Percentiles rank a stretch among this genome's conserved stretches.
Conservation (phyloP, 345 rosid species). For the Pistacia integerrima region DNA sequence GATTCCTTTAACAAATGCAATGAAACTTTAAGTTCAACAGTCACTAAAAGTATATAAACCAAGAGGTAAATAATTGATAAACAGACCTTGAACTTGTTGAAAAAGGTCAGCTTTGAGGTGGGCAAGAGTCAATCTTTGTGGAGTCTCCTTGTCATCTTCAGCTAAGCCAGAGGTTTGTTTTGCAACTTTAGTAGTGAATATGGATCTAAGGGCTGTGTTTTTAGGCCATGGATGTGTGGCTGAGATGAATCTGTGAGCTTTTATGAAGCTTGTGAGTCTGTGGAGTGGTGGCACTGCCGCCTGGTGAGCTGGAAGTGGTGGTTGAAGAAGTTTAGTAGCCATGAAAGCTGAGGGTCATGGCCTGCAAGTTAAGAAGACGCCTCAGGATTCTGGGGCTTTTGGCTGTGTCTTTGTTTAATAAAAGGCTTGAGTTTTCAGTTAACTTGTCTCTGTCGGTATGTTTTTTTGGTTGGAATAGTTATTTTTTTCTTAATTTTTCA, state of each 20-base stretch:
- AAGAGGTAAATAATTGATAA: not conserved
- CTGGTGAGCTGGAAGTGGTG: constrained; percentile 35
- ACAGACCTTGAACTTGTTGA: constrained; percentile 47
- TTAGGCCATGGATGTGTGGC: constrained; percentile 24
- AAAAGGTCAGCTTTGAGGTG: constrained; percentile 57
- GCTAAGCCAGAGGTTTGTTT: constrained; percentile 41
- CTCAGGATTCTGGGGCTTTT: too few species aligned
- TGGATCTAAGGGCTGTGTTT: constrained; percentile 28
- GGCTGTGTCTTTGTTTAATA: too few species aligned
- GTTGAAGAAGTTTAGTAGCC: constrained; percentile 40
- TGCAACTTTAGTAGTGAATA: constrained; percentile 35
- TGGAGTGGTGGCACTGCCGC: constrained; percentile 11
- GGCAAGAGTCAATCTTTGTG: constrained; percentile 19
- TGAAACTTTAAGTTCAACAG: not conserved
- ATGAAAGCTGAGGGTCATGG: constrained; percentile 18
- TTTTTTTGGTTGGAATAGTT: too few species aligned
- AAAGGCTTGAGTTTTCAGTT: too few species aligned
- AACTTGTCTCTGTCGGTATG: too few species aligned
- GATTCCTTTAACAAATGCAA: constrained; percentile 36
- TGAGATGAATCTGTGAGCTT: constrained; percentile 22
- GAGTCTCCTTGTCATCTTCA: constrained; percentile 3
- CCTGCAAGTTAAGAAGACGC: not conserved
- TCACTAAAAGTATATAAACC: not conserved
- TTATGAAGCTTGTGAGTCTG: constrained; percentile 19
- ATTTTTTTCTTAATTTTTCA: too few species aligned